A percentile compares a stretch with the other conserved stretches of the same genome.
Evolutionary conservation across 108 stramenopile species (phyloP).

Genomic region (Pseudonitzschia delicatissima): DNA sequence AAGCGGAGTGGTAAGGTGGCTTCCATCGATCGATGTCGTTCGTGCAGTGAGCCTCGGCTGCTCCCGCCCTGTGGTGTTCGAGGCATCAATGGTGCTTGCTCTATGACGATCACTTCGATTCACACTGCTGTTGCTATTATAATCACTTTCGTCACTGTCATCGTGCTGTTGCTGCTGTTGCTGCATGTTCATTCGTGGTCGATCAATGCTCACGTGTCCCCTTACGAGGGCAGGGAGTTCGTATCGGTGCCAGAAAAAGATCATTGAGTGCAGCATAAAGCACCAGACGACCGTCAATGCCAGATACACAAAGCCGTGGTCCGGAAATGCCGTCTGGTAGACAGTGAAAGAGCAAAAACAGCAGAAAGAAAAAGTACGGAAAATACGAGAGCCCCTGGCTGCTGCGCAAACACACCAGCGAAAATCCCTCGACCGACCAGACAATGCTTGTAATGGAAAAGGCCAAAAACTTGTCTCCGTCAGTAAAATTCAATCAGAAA

Average conservation of each 20-base stretch:
- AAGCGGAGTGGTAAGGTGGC: no score
- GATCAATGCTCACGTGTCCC: slow-evolving; percentile 56
- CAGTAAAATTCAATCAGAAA: slow-evolving; percentile 92
- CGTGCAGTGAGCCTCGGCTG: no score
- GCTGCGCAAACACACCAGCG: slow-evolving; percentile 64
- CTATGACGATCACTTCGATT: no score
- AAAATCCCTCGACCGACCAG: slow-evolving; percentile 92
- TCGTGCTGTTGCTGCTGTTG: neutral
- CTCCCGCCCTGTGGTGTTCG: no score
- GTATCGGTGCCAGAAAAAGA: slow-evolving; percentile 91
- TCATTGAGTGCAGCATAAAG: slow-evolving; percentile 82
- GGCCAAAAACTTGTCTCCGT: slow-evolving; percentile 87
- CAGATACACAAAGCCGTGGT: slow-evolving; percentile 79
- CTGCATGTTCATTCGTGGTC: slow-evolving; percentile 47
- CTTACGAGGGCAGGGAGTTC: slow-evolving; percentile 81
- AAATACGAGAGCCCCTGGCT: slow-evolving; percentile 78
- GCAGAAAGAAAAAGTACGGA: slow-evolving; percentile 84
- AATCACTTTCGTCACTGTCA: no score
- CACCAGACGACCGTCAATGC: slow-evolving; percentile 70
- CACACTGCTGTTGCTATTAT: no score
- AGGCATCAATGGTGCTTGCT: no score
- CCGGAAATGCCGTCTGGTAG: slow-evolving; percentile 91
- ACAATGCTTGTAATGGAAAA: slow-evolving; percentile 87
- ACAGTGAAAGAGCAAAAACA: slow-evolving; percentile 90
- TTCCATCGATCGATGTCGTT: no score